These are phyloP conservation scores for Endocalyx cinctus DNA, from an alignment of 2,329 filamentous ascomycete species.

Conservation along the genomic window DNA sequence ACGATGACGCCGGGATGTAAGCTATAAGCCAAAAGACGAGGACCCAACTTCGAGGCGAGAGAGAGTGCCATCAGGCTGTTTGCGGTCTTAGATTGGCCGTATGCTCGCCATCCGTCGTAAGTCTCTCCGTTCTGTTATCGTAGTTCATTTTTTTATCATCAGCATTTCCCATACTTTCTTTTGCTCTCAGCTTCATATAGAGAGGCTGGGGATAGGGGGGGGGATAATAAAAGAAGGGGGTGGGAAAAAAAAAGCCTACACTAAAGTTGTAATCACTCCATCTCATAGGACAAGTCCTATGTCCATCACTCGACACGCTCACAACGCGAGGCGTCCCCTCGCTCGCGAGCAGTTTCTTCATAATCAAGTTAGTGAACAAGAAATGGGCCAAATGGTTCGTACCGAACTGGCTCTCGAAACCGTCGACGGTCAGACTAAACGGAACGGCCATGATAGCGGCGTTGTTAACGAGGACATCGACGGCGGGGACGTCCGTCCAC, in stretches of 20 bases:
- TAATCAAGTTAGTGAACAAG: slow-evolving; percentile 4
- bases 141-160: no score
- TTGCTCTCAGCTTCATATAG: neutral
- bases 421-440: slow-evolving; percentile 3
- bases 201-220: neutral
- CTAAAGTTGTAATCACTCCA: no score
- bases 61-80: neutral
- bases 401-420: slow-evolving; percentile 6
- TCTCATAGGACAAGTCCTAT: no score
- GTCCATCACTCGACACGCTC: no score
- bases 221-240: neutral
- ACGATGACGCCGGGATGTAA: neutral
- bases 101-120: no score
- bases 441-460: slow-evolving; percentile 8
- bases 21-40: neutral
- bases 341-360: no score
- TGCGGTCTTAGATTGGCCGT: neutral
- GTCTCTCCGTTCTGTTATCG: no score
- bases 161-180: neutral
- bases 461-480: slow-evolving; percentile 6
- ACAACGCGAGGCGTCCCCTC: no score
- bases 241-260: no score
- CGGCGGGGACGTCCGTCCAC: no score
- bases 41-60: neutral
- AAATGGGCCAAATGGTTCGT: slow-evolving; percentile 7